Conservation (phyloP, 1,284 basidiomycete species). For the Ceratobasidium sp. region DNA sequence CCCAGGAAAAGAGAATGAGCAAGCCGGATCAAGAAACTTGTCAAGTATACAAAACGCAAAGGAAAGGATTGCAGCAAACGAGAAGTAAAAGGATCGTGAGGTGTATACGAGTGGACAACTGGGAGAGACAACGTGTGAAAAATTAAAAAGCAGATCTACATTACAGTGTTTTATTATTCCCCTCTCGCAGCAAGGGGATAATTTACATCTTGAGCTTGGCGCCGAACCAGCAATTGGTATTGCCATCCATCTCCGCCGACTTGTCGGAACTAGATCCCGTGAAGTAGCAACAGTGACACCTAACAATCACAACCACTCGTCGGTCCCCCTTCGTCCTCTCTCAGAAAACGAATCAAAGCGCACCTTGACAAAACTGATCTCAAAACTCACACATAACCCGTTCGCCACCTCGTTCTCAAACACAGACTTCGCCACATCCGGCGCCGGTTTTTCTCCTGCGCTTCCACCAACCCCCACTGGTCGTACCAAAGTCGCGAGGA, state of each 20-base stretch:
- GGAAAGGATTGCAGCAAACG: no score
- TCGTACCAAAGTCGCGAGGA: slow-evolving; percentile 71
- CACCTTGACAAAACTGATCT: slow-evolving; percentile 95
- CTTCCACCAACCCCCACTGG: slow-evolving; percentile 50
- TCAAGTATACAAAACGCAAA: no score
- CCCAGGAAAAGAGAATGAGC: no score
- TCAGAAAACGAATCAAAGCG: slow-evolving; percentile 52
- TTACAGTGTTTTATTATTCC: no score
- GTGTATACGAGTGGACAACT: no score
- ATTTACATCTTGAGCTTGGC: slow-evolving; percentile 90
- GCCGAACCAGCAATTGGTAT: slow-evolving; percentile 95
- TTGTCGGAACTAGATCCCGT: slow-evolving; percentile 96
- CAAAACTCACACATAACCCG: slow-evolving; percentile 89
- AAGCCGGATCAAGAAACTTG: no score
- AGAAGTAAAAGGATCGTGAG: no score
- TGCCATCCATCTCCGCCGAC: slow-evolving; percentile 96
- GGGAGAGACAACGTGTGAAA: no score
- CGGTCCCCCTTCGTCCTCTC: neutral
- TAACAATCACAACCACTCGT: slow-evolving; percentile 58
- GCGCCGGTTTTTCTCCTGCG: slow-evolving; percentile 67
- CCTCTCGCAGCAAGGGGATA: no score
- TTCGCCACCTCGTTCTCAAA: slow-evolving; percentile 80
- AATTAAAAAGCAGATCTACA: no score
- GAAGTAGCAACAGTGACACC: slow-evolving; percentile 95
- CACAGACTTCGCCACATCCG: slow-evolving; percentile 74